These are phyloP conservation scores for Leishmania aethiopica DNA, from an alignment of 208 protist species.

Conservation along the genomic window DNA sequence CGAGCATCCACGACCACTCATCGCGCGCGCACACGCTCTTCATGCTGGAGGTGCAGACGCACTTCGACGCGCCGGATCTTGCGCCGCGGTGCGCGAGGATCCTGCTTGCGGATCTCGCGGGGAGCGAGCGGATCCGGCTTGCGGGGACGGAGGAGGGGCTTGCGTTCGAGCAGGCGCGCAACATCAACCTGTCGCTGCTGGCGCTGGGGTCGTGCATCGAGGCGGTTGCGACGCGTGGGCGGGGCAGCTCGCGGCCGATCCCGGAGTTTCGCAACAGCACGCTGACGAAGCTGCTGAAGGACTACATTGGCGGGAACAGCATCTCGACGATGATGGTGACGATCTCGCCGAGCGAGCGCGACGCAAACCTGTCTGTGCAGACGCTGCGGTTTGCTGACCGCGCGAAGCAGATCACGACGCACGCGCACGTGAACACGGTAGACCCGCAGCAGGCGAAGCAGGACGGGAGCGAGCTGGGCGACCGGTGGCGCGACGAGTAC, in stretches of 20 bases:
- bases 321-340: slow-evolving; percentile 94
- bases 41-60: slow-evolving; percentile 72
- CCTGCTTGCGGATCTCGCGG: slow-evolving; percentile 93
- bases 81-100: slow-evolving; percentile 69
- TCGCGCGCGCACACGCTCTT: slow-evolving; percentile 71
- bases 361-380: slow-evolving; percentile 83
- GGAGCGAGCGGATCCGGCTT: slow-evolving; percentile 90
- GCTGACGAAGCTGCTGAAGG: slow-evolving; percentile 90
- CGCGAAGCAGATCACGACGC: slow-evolving; percentile 81
- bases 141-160: slow-evolving; percentile 79
- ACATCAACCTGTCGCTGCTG: slow-evolving; percentile 92
- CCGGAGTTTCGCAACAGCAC: slow-evolving; percentile 85
- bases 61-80: slow-evolving; percentile 62
- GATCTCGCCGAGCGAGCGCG: slow-evolving; percentile 81
- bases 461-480: slow-evolving; percentile 41
- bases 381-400: slow-evolving; percentile 87
- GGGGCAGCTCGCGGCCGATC: slow-evolving; percentile 50
- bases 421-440: slow-evolving; percentile 84
- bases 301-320: slow-evolving; percentile 77
- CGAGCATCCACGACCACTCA: slow-evolving; percentile 48
- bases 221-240: slow-evolving; percentile 62
- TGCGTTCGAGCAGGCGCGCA: slow-evolving; percentile 88
- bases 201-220: slow-evolving; percentile 70
- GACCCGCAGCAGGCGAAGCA: slow-evolving; percentile 42
- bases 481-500: slow-evolving; percentile 63